Evolutionary conservation across 129 eudicot species (phyloP).

Genomic region (Flaveria trinervia): DNA sequence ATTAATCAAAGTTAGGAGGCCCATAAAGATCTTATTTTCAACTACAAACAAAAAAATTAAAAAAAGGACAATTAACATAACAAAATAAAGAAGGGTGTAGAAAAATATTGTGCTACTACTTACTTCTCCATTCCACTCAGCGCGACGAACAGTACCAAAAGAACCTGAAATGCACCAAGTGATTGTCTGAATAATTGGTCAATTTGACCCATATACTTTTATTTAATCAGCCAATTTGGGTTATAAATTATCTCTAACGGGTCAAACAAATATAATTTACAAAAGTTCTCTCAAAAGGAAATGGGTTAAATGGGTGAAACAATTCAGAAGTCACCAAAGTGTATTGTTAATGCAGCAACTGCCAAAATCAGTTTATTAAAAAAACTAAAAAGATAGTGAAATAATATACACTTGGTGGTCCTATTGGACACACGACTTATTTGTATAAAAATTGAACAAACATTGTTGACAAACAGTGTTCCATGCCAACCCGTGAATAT

Average conservation of each 20-base stretch:
- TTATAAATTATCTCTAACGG: not conserved
- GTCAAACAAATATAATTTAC: not conserved
- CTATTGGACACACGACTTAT: not conserved
- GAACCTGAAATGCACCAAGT: conserved; percentile 61
- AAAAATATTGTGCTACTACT: conserved; percentile 49
- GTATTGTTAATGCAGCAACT: not conserved
- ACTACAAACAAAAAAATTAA: not conserved
- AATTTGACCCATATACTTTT: not conserved
- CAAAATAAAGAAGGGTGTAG: not conserved
- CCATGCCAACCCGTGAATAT: not conserved
- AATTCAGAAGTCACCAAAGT: not conserved
- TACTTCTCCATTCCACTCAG: conserved; percentile 98
- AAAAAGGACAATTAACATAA: not conserved
- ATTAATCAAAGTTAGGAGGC: conserved; percentile 4
- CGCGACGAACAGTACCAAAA: conserved; percentile 89
- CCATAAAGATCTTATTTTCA: not conserved
- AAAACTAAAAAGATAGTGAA: not conserved
- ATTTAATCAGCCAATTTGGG: not conserved
- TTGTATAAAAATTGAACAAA: conserved; percentile 2
- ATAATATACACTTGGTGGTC: not conserved
- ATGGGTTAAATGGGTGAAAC: not conserved
- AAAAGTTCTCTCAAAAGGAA: not conserved
- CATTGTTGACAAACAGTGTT: conserved; percentile 15
- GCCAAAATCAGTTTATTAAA: not conserved
- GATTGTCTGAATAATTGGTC: not conserved